phyloP scores from a whole-genome alignment of 768 basidiomycete genomes.

The Panellus pusillus region DNA sequence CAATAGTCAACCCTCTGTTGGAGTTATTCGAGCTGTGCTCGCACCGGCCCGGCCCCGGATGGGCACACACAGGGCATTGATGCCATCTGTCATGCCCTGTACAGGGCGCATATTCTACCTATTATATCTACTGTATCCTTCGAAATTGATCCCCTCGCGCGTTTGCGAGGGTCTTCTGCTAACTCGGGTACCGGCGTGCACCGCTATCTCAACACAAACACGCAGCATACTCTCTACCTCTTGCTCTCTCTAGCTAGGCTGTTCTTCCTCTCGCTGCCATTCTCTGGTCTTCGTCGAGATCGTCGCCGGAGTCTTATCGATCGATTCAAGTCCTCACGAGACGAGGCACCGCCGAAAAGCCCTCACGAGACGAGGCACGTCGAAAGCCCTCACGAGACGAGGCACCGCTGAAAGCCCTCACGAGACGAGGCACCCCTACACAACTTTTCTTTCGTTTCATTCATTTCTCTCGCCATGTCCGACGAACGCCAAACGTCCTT shows the following conservation, averaged over 20 bases:
- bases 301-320: too few relatives aligned
- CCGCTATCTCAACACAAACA: neutral
- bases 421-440: neutral
- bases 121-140: too few relatives aligned
- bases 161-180: too few relatives aligned
- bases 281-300: too few relatives aligned
- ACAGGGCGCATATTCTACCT: too few relatives aligned
- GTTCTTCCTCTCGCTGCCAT: neutral
- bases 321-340: neutral
- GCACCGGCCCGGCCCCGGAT: too few relatives aligned
- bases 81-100: too few relatives aligned
- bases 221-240: neutral
- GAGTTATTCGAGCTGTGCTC: too few relatives aligned
- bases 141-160: too few relatives aligned
- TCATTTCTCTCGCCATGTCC: neutral
- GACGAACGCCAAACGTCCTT: neutral
- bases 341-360: neutral
- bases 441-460: neutral
- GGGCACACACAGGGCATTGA: too few relatives aligned
- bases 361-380: neutral
- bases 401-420: neutral
- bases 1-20: too few relatives aligned
- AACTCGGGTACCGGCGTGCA: neutral
- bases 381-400: neutral
- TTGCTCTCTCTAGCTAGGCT: neutral